Conservation (phyloP, 306 rosid genomes). For the Malus sylvestris region DNA sequence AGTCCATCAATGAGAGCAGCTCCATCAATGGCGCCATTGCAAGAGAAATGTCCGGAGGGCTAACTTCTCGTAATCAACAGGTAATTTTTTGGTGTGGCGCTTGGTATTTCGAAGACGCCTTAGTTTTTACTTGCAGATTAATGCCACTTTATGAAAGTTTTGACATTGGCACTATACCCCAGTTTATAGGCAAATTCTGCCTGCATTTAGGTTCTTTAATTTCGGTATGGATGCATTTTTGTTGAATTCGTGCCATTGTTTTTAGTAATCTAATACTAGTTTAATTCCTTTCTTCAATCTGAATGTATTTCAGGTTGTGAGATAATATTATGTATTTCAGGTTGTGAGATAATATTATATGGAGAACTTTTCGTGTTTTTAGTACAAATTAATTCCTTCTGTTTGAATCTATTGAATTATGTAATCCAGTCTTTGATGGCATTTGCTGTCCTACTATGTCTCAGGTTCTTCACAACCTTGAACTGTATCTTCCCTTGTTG, state of each 20-base stretch:
- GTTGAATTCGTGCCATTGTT: not conserved
- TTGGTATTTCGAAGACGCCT: not conserved
- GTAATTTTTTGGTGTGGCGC: slow-evolving; percentile 21
- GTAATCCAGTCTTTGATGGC: not conserved
- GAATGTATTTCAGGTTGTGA: not conserved
- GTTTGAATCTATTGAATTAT: not conserved
- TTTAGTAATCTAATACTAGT: not conserved
- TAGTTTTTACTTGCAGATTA: not conserved
- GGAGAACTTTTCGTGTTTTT: not conserved
- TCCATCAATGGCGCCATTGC: slow-evolving; percentile 65
- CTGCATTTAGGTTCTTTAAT: not conserved
- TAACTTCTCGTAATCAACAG: slow-evolving; percentile 58
- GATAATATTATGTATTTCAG: not conserved
- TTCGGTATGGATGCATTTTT: not conserved
- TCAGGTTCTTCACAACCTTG: slow-evolving; percentile 62
- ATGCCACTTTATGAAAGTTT: no score
- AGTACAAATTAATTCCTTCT: not conserved
- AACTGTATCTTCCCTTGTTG: slow-evolving; percentile 63
- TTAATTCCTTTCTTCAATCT: not conserved
- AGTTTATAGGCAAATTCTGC: not conserved
- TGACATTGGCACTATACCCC: no score
- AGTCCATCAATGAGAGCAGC: slow-evolving; percentile 52
- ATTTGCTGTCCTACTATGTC: slow-evolving; percentile 3
- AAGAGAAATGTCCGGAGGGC: slow-evolving; percentile 73
- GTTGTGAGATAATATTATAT: not conserved